Evolutionary conservation across 371 early-diverging fungal species (phyloP), one percentile per base, ranked within the genome.

Genomic region (Lichtheimia ornata): DNA sequence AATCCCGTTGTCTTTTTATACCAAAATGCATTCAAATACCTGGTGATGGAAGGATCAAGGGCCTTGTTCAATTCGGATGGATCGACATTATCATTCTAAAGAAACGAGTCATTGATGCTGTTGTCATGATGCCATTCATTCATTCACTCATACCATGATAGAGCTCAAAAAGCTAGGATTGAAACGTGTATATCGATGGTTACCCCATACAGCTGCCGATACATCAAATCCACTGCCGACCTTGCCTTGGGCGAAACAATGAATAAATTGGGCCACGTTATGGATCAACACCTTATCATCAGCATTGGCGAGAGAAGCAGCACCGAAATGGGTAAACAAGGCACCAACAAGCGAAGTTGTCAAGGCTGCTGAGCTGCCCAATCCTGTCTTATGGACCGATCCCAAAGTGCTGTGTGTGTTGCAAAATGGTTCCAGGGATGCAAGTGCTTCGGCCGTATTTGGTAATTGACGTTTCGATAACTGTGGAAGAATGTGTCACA

Each of bases 221-320:
- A 98, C 95, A 71, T 98, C 98, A 66, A 98, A 98, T 5, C 98
- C 98, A 43, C 90, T 90, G 3, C 98, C 98, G 25, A 98, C 88
- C 71, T 98, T 98, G 30, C 98, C 98, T 69, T 98, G 98, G 17
- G 97, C 97, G 41, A 90, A 75, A 59, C 97, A 96, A 77, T 98
- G 98, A n/a, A 88, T 84, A 53, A 88, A 86, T 73, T 97, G 97
- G 0, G 98, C 91, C 2, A 88, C 59, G 57, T 93, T 92, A 74
- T 97, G 96, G 9, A 94, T 83, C 44, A 89, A 73, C 17, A 56
- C 53, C 47, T 66, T 53, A 64, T 80, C 71, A 9, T 53, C 49
- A 7, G 79, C 66, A 17, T 63, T 42, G 12, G 57, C 20, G 17
- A 69, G 17, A 35, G 70, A 40, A 9, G 59, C 20, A n/a, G 77